Base-by-base conservation (phyloP, 768 basidiomycete species). In the Boletellus sp. region DNA sequence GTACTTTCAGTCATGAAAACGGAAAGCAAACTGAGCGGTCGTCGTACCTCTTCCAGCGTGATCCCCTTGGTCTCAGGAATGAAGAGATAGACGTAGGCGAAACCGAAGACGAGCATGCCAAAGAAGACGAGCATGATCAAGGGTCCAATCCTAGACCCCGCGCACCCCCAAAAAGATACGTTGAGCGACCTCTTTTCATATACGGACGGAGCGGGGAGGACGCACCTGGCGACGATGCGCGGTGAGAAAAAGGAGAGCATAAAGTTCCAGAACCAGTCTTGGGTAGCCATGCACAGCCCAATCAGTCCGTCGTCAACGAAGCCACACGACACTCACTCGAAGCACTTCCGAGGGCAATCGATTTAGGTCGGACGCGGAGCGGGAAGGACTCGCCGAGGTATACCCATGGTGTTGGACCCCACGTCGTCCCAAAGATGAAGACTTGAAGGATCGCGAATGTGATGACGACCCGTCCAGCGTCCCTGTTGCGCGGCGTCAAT, bases 21-120 rank as follows among this genome's bases (percentile, higher is more conserved):
- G 8, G 10, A 4, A 23, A 4, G 2, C 35, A 19, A 12, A 31
- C 20, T 17, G 12, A 13, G 42, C 23, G 24, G 2, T 7, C 2
- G 3, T 6, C 12, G 15, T 37, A 45, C 32, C 39, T 35, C 48
- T 41, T 90, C 87, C 54, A 88, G 66, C 47, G 80, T 80, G 19
- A 90, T 77, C 11, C 87, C 87, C 64, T 81, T 90, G 20, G 85
- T 90, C 73, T 92, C 90, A 19, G 89, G 89, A 41, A 92, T 79
- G 64, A 83, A 79, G 47, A 89, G 67, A 65, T 83, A 87, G 22
- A 88, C 87, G 62, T 87, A 92, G 51, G 79, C 65, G 60, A 77
- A 83, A 33, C 84, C 87, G 58, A 85, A 79, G 20, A 81, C 54
- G 9, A 87, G 74, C 80, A 85, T 80, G 46, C 85, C 83, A 62